Evolutionary conservation across 2,329 filamentous ascomycete genomes (phyloP).

Genomic region (Xylaria sp.): DNA sequence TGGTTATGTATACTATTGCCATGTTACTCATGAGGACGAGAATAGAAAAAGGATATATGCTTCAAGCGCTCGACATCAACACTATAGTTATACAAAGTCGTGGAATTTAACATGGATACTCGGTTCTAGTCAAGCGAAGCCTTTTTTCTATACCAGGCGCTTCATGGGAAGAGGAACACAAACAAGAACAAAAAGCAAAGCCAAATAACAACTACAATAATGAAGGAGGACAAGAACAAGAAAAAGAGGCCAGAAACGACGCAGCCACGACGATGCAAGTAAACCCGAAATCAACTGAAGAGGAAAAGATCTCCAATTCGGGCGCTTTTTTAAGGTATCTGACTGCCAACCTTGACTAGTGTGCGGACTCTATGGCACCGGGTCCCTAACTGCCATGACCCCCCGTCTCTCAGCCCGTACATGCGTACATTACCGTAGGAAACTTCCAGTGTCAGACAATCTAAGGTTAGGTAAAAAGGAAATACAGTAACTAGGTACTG

Average conservation of each 20-base stretch:
- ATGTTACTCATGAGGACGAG: not conserved
- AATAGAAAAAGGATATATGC: not conserved
- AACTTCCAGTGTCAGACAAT: not conserved
- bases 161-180: not conserved
- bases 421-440: not conserved
- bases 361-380: not conserved
- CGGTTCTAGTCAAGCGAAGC: not conserved
- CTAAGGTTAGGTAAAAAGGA: not conserved
- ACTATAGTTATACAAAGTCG: not conserved
- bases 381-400: not conserved
- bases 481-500: not conserved
- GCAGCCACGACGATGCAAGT: not conserved
- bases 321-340: not conserved
- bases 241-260: not conserved
- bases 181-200: not conserved
- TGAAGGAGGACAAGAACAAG: not conserved
- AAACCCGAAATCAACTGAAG: slow-evolving; percentile 7
- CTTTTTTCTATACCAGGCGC: not conserved
- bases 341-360: slow-evolving; percentile 2
- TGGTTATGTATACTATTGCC: not conserved
- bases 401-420: too few relatives aligned
- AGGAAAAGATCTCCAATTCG: slow-evolving; percentile 5
- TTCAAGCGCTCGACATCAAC: too few relatives aligned
- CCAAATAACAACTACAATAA: not conserved
- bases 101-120: not conserved